phyloP scores from a whole-genome alignment of 441 rosid species.

The Omphalea diandra region DNA sequence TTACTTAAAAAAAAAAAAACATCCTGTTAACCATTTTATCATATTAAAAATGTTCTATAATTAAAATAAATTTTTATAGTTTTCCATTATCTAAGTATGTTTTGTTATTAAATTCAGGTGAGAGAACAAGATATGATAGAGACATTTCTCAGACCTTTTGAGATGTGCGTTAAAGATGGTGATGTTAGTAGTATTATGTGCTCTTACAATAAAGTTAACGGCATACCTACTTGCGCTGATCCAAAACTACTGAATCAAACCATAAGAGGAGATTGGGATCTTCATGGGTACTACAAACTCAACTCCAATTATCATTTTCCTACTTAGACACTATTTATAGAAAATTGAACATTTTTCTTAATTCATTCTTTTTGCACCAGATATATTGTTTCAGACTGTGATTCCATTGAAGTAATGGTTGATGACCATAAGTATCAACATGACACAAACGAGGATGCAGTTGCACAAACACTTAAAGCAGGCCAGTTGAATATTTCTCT shows the following conservation, averaged over 20 bases:
- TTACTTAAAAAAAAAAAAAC: no score
- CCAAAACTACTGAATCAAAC: constrained; percentile 43
- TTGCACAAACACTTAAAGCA: constrained; percentile 43
- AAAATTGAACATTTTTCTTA: background rate
- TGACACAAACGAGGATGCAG: constrained; percentile 48
- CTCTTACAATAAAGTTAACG: constrained; percentile 66
- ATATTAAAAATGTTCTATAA: no score
- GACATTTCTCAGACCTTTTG: constrained; percentile 59
- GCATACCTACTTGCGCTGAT: constrained; percentile 64
- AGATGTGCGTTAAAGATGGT: constrained; percentile 63
- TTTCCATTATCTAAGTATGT: no score
- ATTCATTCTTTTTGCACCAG: constrained; percentile 18
- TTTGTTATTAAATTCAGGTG: constrained; percentile 32
- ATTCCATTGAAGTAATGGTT: constrained; percentile 42
- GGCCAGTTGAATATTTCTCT: constrained; percentile 18
- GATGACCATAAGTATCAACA: constrained; percentile 10
- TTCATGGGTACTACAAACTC: constrained; percentile 35
- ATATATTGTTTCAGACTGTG: constrained; percentile 59
- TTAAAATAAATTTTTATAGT: no score
- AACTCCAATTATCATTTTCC: background rate
- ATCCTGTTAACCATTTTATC: no score
- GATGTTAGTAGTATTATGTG: constrained; percentile 70
- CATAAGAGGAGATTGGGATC: constrained; percentile 51
- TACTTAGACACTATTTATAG: no score
- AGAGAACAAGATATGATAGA: constrained; percentile 61